Evolutionary conservation across 495 filamentous ascomycete genomes (phyloP).

Genomic region (Aspergillus ostianus): DNA sequence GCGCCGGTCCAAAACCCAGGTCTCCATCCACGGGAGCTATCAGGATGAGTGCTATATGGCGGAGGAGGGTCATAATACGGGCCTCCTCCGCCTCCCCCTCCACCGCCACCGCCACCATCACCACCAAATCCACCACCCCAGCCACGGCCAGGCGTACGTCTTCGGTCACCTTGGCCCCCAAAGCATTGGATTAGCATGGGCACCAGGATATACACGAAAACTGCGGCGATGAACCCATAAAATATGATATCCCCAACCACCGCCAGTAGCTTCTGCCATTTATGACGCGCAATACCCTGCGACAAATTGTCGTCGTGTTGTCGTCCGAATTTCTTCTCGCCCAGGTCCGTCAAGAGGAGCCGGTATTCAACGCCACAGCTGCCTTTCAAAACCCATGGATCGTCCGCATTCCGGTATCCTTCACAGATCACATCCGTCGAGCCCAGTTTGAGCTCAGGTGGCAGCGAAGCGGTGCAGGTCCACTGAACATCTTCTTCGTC

Average conservation of each 20-base stretch:
- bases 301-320: constrained; percentile 8
- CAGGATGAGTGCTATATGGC: constrained; percentile 56
- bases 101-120: constrained; percentile 49
- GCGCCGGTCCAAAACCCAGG: constrained; percentile 90
- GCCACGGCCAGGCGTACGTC: constrained; percentile 21
- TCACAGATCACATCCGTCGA: constrained; percentile 91
- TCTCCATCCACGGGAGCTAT: constrained; percentile 59
- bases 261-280: constrained; percentile 16
- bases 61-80: constrained; percentile 57
- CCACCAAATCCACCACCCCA: constrained; percentile 47
- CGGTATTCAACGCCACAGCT: constrained; percentile 93
- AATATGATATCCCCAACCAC: constrained; percentile 37
- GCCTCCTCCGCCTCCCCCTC: constrained; percentile 48
- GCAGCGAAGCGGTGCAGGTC: constrained; percentile 80
- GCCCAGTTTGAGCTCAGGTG: constrained; percentile 82
- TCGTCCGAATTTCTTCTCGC: constrained; percentile 66
- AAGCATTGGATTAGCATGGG: constrained; percentile 23
- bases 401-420: constrained; percentile 72
- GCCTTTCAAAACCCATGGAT: constrained; percentile 82
- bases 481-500: constrained; percentile 74
- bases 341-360: constrained; percentile 74
- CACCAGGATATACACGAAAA: constrained; percentile 33
- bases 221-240: constrained; percentile 49
- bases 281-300: constrained; percentile 13
- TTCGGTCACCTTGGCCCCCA: constrained; percentile 17